Evolutionary conservation across 2,329 filamentous ascomycete genomes (phyloP), one percentile per base, ranked within the genome.

Genomic region (Colletotrichum magnum): DNA sequence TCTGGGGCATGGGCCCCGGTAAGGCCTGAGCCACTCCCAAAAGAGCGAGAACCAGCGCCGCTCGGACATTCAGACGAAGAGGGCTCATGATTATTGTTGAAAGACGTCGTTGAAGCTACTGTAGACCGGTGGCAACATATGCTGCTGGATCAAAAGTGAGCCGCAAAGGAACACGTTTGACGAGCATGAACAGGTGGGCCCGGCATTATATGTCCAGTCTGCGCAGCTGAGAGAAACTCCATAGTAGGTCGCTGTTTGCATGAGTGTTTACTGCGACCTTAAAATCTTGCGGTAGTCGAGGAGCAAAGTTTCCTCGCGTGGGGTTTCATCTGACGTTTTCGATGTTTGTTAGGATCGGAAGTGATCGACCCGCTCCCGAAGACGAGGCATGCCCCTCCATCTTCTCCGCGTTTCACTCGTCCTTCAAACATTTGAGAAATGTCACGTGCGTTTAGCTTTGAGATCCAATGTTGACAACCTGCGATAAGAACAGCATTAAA

Each of bases 311-410:
- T 62, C 1, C 39, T 62, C 50, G 59, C 24, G 48, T 24, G 39
- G 21, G 39, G 59, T 62, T 62, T 62, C 59, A 62, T 54, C 50
- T 54, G 36, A 50, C 45, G 16, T 62, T 54, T 62, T 16, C 4
- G 45, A 48, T 15, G 45, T 6, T 21, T 48, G 45, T 48, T 48
- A 48, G 16, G 45, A 48, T 48, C 12, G 41, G 41, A n/a, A 15
- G 4, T 45, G 5, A n/a, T 45, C 16, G 16, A 45, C 41, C 41
- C 41, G 41, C 41, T 13, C 13, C 41, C 41, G 16, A 45, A 13
- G 41, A 45, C 41, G 41, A 15, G 13, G 41, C 41, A 45, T 45
- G 28, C 28, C 28, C 28, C 28, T 32, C 28, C 4, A 6, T 2
- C 28, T 32, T 32, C 28, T 32, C 28, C 28, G 28, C 28, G 28